Base-by-base conservation (phyloP, 2,329 filamentous ascomycete genomes). In the Botrytis porri region DNA sequence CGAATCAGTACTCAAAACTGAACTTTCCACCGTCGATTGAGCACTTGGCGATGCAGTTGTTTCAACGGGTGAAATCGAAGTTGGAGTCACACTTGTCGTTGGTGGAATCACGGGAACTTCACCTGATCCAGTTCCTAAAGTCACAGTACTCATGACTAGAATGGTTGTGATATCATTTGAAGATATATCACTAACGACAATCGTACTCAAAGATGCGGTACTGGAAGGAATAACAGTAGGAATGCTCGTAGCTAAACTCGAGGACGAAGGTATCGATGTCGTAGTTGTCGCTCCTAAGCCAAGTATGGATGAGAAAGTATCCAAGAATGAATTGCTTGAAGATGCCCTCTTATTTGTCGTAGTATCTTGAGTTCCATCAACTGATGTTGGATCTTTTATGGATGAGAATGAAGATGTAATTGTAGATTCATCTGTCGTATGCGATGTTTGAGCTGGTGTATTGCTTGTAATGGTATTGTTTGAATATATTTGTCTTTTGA, bases 401-500 rank as follows among this genome's bases (percentile, higher is more conserved):
- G 75, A 75, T 12, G 74, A 75, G 8, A 74, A 69, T 18, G 20
- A 25, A 32, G 60, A 66, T 25, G 59, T 66, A 45, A 43, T 54
- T 69, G 74, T 71, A 5, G 75, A 43, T 54, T 70, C 18, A 35
- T 73, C 72, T 37, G 75, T 62, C 5, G 75, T 71, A 9, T 32
- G 18, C 29, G 61, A 35, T 16, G 76, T 76, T 43, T 70, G 48
- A 25, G 61, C 51, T 29, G 76, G 51, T 25, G 77, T 66, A 22
- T 73, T 69, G 39, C 59, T 75, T 16, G 75, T 76, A 39, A 75
- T 73, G 20, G 77, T 77, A 25, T 76, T 75, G 43, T 80, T 79
- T 3, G 73, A 75, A 75, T 70, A 77, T 70, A 84, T 82, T 73
- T 86, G 82, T 71, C 87, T 84, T 81, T 86, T 89, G 77, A 89